A percentile compares a stretch with the other conserved stretches of the same genome.
Evolutionary conservation across 495 filamentous ascomycete species (phyloP).

Genomic region (Annulohypoxylon maeteangense): DNA sequence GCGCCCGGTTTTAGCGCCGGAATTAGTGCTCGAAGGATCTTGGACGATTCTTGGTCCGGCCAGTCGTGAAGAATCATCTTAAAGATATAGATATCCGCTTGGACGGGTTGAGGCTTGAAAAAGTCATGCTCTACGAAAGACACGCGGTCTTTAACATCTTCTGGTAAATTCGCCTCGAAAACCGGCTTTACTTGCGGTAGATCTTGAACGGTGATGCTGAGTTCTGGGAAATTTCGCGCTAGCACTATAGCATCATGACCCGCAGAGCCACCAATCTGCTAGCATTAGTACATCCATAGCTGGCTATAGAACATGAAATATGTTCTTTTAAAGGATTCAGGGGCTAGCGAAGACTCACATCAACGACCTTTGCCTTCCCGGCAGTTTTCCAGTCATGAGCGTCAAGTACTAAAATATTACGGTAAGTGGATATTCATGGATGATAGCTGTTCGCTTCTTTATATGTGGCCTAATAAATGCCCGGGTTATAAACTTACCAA

Average conservation of each 20-base stretch:
- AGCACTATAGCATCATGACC: conserved; percentile 45
- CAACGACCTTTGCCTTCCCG: conserved; percentile 48
- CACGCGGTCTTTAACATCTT: conserved; percentile 51
- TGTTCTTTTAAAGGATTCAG: background rate
- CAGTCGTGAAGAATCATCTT: conserved; percentile 67
- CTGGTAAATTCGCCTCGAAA: conserved; percentile 43
- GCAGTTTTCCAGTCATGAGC: conserved; percentile 46
- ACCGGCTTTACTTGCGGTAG: conserved; percentile 42
- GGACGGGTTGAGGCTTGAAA: conserved; percentile 59
- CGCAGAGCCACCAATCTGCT: conserved; percentile 44
- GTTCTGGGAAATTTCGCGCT: conserved; percentile 45
- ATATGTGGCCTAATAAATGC: background rate
- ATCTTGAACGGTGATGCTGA: conserved; percentile 53
- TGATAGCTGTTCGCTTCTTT: background rate
- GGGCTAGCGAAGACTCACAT: conserved; percentile 38
- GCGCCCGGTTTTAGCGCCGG: conserved; percentile 54
- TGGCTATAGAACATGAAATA: background rate
- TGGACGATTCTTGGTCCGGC: conserved; percentile 54
- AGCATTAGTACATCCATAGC: conserved; percentile 18
- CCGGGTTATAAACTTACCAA: conserved; percentile 23
- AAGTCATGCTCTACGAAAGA: conserved; percentile 61
- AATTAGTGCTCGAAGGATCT: conserved; percentile 56
- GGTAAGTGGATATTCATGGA: conserved; percentile 8
- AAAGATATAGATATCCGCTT: conserved; percentile 65
- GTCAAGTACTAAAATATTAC: conserved; percentile 31